Evolutionary conservation across 169 alveolate species (phyloP).

Genomic region (Amoebophrya sp.): DNA sequence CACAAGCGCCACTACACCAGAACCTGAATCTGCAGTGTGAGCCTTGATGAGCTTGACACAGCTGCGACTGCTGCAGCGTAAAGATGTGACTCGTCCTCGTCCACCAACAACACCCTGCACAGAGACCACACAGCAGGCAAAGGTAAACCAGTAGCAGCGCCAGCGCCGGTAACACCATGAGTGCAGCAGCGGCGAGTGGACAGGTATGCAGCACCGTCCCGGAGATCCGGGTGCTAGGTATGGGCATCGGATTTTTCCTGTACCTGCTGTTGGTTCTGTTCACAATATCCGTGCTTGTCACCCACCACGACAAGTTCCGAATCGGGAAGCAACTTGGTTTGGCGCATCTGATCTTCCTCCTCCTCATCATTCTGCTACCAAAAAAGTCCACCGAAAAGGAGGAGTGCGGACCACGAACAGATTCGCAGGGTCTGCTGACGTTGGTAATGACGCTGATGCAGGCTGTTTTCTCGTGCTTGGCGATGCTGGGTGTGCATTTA

Average conservation of each 20-base stretch:
- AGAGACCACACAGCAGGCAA: too few relatives aligned
- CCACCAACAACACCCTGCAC: too few relatives aligned
- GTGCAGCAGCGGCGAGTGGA: too few relatives aligned
- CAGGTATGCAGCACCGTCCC: background rate
- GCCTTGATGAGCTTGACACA: too few relatives aligned
- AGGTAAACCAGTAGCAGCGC: too few relatives aligned
- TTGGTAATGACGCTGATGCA: background rate
- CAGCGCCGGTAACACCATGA: too few relatives aligned
- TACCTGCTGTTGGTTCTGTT: background rate
- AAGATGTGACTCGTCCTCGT: too few relatives aligned
- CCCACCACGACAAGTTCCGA: background rate
- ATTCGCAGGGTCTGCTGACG: background rate
- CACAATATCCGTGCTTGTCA: background rate
- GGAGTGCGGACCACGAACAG: background rate
- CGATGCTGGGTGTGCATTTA: background rate
- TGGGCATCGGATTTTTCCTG: slow-evolving; percentile 11
- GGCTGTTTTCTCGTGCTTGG: background rate
- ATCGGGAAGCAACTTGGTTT: background rate
- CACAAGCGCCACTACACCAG: too few relatives aligned
- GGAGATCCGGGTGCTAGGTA: background rate
- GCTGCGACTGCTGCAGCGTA: too few relatives aligned
- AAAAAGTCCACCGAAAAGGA: background rate
- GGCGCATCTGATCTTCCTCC: background rate
- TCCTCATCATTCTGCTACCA: background rate
- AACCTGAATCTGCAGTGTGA: too few relatives aligned